Evolutionary conservation across 176 grass and related monocot genomes (phyloP).

Genomic region (Rhynchospora breviuscula): DNA sequence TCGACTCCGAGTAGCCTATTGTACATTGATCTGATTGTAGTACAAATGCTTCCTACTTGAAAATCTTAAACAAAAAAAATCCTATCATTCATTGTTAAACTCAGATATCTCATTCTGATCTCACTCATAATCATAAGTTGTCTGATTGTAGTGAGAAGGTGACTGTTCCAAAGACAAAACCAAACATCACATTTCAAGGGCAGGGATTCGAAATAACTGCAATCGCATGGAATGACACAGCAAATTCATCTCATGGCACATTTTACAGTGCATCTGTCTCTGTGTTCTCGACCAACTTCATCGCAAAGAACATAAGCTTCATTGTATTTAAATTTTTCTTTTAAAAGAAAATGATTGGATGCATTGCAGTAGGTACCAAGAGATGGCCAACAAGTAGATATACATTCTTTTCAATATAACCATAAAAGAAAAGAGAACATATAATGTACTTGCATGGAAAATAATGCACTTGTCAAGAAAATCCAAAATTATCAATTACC

Average conservation of each 20-base stretch:
- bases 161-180: slow-evolving; percentile 48
- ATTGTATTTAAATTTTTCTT: slow-evolving; percentile 30
- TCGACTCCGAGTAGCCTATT: neutral
- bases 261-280: slow-evolving; percentile 65
- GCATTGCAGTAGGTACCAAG: neutral
- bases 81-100: no score
- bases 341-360: neutral
- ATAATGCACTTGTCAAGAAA: neutral
- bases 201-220: slow-evolving; percentile 69
- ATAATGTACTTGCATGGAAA: neutral
- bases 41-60: no score
- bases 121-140: neutral
- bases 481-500: neutral
- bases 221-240: slow-evolving; percentile 77
- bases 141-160: slow-evolving; percentile 67
- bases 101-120: neutral
- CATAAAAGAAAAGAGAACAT: neutral
- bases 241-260: slow-evolving; percentile 65
- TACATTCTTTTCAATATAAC: neutral
- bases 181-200: slow-evolving; percentile 88
- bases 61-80: no score
- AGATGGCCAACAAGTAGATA: neutral
- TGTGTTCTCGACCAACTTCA: slow-evolving; percentile 48
- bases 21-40: neutral
- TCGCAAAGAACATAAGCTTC: slow-evolving; percentile 86